phyloP scores from a whole-genome alignment of 2,329 filamentous ascomycete species.

The Trichoderma brevicompactum region DNA sequence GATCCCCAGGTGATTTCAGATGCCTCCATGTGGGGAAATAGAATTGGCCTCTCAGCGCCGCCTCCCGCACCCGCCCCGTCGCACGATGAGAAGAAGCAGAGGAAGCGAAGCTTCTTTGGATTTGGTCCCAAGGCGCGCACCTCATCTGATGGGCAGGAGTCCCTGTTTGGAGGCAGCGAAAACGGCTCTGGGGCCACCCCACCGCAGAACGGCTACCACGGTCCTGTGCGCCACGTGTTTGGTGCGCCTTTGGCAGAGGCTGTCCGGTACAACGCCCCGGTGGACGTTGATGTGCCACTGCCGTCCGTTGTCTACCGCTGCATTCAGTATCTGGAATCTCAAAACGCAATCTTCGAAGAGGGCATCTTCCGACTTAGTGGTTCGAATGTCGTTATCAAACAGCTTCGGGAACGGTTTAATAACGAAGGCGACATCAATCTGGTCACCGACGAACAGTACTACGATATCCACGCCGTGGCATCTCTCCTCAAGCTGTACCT shows the following conservation, averaged over 20 bases:
- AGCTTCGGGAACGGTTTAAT: slow-evolving; percentile 90
- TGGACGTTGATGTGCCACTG: slow-evolving; percentile 73
- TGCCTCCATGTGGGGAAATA: slow-evolving; percentile 84
- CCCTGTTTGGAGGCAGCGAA: slow-evolving; percentile 56
- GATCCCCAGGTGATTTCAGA: slow-evolving; percentile 86
- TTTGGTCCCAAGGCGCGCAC: slow-evolving; percentile 64
- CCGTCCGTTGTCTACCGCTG: slow-evolving; percentile 95
- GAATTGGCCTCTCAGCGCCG: slow-evolving; percentile 56
- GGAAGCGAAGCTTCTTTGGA: slow-evolving; percentile 80
- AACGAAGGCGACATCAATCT: slow-evolving; percentile 89
- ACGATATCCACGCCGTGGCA: slow-evolving; percentile 95
- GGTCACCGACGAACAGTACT: slow-evolving; percentile 78
- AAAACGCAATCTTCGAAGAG: slow-evolving; percentile 82
- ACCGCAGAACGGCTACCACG: slow-evolving; percentile 50
- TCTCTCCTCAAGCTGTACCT: slow-evolving; percentile 93
- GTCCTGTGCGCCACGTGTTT: slow-evolving; percentile 73
- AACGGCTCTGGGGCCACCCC: slow-evolving; percentile 51
- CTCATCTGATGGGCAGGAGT: slow-evolving; percentile 63
- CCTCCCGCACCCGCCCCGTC: slow-evolving; percentile 52
- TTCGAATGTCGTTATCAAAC: slow-evolving; percentile 94
- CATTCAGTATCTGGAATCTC: slow-evolving; percentile 86
- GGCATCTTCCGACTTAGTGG: slow-evolving; percentile 96
- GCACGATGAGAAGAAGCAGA: slow-evolving; percentile 74
- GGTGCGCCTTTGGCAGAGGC: slow-evolving; percentile 85
- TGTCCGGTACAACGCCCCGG: slow-evolving; percentile 76